Evolutionary conservation across 768 basidiomycete genomes (phyloP), one percentile per base, ranked within the genome.

Genomic region (Hygrophoropsis aurantiaca): DNA sequence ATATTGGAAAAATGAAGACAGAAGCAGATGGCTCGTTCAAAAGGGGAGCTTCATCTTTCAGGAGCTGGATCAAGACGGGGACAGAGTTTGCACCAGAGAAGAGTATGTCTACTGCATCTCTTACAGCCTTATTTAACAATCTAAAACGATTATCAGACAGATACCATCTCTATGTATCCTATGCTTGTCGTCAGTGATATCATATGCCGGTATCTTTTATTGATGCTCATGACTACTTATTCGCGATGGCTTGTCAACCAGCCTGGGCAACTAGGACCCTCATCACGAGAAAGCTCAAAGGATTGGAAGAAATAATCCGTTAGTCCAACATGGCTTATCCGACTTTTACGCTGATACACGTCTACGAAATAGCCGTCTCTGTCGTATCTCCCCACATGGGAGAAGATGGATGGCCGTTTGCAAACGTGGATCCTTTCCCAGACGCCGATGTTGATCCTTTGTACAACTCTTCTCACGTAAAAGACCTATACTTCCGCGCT

Each of bases 201-300:
- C n/a, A n/a, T n/a, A n/a, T n/a, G n/a, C n/a, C n/a, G n/a, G 15
- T 37, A 8, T 16, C 15, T 15, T 30, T 27, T 39, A 32, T 33
- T 34, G 38, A 54, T 51, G 20, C 45, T 21, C 40, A 21, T 27
- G 15, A 46, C 13, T n/a, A n/a, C n/a, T n/a, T n/a, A n/a, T n/a
- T n/a, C n/a, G 2, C 36, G 36, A 42, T 52, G 41, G 59, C 33
- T 5, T 2, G n/a, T n/a, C n/a, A n/a, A 3, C 41, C 38, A 90
- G 87, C 95, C 8, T 98, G 94, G 95, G 95, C 95, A 0, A 91
- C 92, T 20, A 79, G 95, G 54, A 81, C 94, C 4, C 73, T 97
- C 52, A 97, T 98, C 56, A 74, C 87, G 3, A 79, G 94, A 54
- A 84, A 92, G 67, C 77, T 98, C 57, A 99, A 99, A 65, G 94